A percentile compares a stretch with the other conserved stretches of the same genome.
phyloP scores from a whole-genome alignment of 2,329 filamentous ascomycete genomes.

The Cercospora sp. region DNA sequence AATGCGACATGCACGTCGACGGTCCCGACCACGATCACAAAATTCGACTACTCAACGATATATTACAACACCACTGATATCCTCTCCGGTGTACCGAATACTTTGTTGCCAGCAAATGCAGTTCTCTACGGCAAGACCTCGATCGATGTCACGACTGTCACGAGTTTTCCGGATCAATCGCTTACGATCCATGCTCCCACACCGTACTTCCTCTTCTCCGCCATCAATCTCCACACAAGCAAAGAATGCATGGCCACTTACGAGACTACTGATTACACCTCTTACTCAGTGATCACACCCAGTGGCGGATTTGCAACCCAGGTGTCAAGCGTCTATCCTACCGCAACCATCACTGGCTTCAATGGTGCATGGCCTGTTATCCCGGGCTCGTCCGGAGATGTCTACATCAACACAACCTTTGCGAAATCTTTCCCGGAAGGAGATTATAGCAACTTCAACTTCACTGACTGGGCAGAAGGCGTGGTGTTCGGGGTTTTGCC shows the following conservation, averaged over 20 bases:
- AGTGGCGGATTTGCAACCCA: neutral
- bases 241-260: neutral
- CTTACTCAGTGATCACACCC: slow-evolving; percentile 6
- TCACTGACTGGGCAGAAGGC: slow-evolving; percentile 13
- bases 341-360: slow-evolving; percentile 8
- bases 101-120: slow-evolving; percentile 6
- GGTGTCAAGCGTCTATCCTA: slow-evolving; percentile 8
- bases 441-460: slow-evolving; percentile 19
- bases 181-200: slow-evolving; percentile 13
- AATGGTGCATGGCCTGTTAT: neutral
- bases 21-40: neutral
- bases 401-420: slow-evolving; percentile 2
- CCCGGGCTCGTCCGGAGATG: neutral
- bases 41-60: slow-evolving; percentile 5
- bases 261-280: slow-evolving; percentile 1
- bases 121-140: slow-evolving; percentile 12
- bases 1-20: slow-evolving; percentile 1
- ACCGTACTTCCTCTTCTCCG: slow-evolving; percentile 10
- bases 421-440: slow-evolving; percentile 16
- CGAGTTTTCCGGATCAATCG: slow-evolving; percentile 10
- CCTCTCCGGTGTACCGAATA: slow-evolving; percentile 10
- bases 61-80: slow-evolving; percentile 6
- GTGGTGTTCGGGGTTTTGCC: neutral
- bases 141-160: slow-evolving; percentile 5
- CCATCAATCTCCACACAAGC: slow-evolving; percentile 8